A percentile compares a stretch with the other conserved stretches of the same genome.
Conservation (phyloP, 1,284 basidiomycete species). For the Marasmius fiardii region DNA sequence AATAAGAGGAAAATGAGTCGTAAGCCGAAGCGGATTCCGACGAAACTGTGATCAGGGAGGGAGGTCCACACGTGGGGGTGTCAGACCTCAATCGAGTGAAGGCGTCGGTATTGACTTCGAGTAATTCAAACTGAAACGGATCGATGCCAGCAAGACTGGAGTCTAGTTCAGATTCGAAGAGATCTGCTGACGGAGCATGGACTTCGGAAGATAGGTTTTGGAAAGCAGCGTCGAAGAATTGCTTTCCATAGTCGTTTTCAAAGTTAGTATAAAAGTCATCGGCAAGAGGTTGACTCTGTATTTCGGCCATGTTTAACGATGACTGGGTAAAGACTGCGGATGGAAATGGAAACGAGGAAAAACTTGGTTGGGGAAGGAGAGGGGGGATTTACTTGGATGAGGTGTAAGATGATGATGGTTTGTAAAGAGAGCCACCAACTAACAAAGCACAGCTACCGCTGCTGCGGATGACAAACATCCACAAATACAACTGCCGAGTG, state of each 20-base stretch:
- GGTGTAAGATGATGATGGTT: background rate
- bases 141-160: constrained; percentile 61
- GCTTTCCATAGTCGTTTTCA: constrained; percentile 13
- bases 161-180: constrained; percentile 79
- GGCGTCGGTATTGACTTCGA: constrained; percentile 60
- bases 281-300: constrained; percentile 3
- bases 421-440: background rate
- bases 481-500: background rate
- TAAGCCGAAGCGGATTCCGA: constrained; percentile 72
- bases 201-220: constrained; percentile 58
- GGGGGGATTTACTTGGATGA: background rate
- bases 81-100: constrained; percentile 61
- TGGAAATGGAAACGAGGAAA: background rate
- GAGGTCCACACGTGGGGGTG: constrained; percentile 64
- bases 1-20: constrained; percentile 63
- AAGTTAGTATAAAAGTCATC: constrained; percentile 9
- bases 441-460: background rate
- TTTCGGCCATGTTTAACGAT: constrained; percentile 7
- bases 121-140: constrained; percentile 56
- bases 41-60: constrained; percentile 73
- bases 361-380: background rate
- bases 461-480: background rate
- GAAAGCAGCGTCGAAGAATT: constrained; percentile 65
- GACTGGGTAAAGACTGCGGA: constrained; percentile 4
- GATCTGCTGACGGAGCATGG: constrained; percentile 71